phyloP scores from a whole-genome alignment of 768 basidiomycete species.

The Pleurotus djamor region DNA sequence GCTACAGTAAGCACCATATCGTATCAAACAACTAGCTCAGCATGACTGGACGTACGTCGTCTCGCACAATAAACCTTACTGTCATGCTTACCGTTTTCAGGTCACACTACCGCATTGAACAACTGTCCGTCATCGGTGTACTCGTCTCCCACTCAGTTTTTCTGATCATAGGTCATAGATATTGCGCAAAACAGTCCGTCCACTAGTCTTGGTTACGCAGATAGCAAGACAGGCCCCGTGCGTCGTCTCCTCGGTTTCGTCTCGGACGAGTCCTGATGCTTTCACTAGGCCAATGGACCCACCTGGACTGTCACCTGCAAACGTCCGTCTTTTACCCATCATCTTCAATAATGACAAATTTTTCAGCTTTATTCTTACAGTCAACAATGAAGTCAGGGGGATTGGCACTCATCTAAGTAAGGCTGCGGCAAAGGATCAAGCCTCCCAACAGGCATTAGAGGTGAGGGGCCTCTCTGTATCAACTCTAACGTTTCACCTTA shows the following conservation, averaged over 20 bases:
- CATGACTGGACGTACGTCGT: background rate
- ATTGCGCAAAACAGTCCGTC: conserved; percentile 6
- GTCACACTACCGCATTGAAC: conserved; percentile 31
- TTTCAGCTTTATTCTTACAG: conserved; percentile 22
- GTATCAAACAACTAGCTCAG: background rate
- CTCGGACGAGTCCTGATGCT: too few relatives aligned
- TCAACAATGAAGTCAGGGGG: conserved; percentile 45
- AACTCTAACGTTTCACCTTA: too few relatives aligned
- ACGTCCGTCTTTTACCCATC: conserved; percentile 32
- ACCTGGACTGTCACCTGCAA: conserved; percentile 58
- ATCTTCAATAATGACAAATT: background rate
- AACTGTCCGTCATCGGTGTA: conserved; percentile 37
- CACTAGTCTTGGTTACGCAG: background rate
- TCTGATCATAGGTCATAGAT: background rate
- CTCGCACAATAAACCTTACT: background rate
- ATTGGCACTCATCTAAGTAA: conserved; percentile 42
- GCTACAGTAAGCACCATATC: background rate
- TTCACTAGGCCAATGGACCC: conserved; percentile 6
- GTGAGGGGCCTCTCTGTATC: conserved; percentile 17
- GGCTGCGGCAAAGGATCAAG: conserved; percentile 42
- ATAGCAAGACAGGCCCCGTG: background rate
- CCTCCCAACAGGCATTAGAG: conserved; percentile 42
- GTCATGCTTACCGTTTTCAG: conserved; percentile 14
- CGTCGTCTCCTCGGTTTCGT: too few relatives aligned
- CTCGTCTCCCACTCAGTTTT: background rate